phyloP scores from a whole-genome alignment of 305 asterid genomes.

The Lippia alba region DNA sequence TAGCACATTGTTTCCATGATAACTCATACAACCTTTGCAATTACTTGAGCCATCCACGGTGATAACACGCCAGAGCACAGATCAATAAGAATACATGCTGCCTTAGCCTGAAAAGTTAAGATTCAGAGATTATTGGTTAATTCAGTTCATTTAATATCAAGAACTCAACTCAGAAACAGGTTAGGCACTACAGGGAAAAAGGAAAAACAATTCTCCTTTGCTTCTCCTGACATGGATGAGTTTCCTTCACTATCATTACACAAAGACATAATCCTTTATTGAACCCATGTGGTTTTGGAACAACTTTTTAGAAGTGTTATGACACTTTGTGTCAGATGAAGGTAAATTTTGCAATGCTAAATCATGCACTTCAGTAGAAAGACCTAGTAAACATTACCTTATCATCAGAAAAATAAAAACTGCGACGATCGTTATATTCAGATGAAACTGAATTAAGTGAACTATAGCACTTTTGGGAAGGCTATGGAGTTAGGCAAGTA shows the following conservation, averaged over 20 bases:
- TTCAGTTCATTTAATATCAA: constrained; percentile 31
- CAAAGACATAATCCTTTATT: constrained; percentile 18
- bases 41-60: constrained; percentile 95
- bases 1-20: constrained; percentile 24
- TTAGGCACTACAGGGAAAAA: constrained; percentile 16
- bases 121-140: constrained; percentile 23
- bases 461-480: constrained; percentile 28
- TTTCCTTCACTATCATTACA: constrained; percentile 22
- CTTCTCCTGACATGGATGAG: constrained; percentile 14
- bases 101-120: constrained; percentile 74
- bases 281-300: constrained; percentile 21
- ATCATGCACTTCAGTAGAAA: constrained; percentile 22
- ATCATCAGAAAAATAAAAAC: constrained; percentile 19
- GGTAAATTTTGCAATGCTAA: constrained; percentile 5
- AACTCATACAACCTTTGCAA: constrained; percentile 73
- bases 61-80: constrained; percentile 89
- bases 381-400: constrained; percentile 19
- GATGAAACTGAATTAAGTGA: constrained; percentile 28
- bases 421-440: constrained; percentile 15
- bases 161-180: constrained; percentile 33
- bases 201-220: constrained; percentile 10
- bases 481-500: constrained; percentile 24
- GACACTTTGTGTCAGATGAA: background rate
- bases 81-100: constrained; percentile 93
- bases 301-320: constrained; percentile 26